These are phyloP conservation scores for Amylocarpus encephaloides DNA, from an alignment of 2,329 filamentous ascomycete genomes.

Conservation along the genomic window DNA sequence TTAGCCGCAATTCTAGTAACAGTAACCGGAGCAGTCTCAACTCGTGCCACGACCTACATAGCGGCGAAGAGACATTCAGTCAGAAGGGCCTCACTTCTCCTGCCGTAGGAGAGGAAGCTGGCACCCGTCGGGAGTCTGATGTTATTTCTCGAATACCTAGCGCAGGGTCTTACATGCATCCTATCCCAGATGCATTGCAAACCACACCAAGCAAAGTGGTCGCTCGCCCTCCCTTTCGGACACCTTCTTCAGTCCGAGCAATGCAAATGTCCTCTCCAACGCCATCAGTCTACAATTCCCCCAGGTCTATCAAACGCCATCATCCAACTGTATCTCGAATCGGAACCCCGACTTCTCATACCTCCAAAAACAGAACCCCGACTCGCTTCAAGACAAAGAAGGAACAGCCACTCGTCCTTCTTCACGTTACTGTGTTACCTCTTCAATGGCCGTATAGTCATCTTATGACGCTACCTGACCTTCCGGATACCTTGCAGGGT, in stretches of 20 bases:
- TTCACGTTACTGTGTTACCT: constrained; percentile 72
- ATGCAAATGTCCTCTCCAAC: constrained; percentile 67
- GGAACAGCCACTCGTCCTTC: constrained; percentile 63
- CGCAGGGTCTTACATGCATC: constrained; percentile 26
- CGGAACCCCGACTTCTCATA: constrained; percentile 43
- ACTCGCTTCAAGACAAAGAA: constrained; percentile 50
- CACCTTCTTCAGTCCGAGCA: constrained; percentile 61
- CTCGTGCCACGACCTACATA: constrained; percentile 22
- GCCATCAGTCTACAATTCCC: constrained; percentile 49
- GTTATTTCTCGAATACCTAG: constrained; percentile 40
- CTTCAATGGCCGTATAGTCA: constrained; percentile 59
- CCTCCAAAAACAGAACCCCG: constrained; percentile 39
- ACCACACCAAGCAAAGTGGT: constrained; percentile 42
- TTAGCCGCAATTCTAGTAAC: constrained; percentile 24
- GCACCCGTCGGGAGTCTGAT: constrained; percentile 31
- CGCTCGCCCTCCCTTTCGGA: constrained; percentile 59
- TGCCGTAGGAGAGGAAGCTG: constrained; percentile 26
- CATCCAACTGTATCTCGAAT: constrained; percentile 47
- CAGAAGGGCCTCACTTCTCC: constrained; percentile 26
- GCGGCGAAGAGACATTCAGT: constrained; percentile 20
- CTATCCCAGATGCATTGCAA: constrained; percentile 34
- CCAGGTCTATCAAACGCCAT: constrained; percentile 45
- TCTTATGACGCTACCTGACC: constrained; percentile 41
- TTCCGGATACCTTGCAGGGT: constrained; percentile 42
- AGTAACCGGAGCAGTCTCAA: constrained; percentile 25